Conservation (phyloP, 495 filamentous ascomycete genomes). For the Trichoderma reesei region DNA sequence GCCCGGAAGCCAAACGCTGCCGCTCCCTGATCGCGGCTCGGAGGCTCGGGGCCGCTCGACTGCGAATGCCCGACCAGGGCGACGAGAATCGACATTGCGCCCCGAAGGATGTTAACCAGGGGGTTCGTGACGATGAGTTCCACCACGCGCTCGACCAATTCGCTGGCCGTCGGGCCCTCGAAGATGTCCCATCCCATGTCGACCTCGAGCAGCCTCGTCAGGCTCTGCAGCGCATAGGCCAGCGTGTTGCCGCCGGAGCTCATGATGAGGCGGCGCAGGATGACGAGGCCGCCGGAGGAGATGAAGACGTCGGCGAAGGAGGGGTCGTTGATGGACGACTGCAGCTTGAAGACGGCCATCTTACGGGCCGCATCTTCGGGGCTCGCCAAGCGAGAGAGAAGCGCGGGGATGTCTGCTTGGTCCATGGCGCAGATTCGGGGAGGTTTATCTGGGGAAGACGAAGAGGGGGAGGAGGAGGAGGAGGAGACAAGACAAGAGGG, state of each 20-base stretch:
- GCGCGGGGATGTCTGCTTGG: constrained; percentile 45
- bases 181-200: constrained; percentile 94
- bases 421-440: constrained; percentile 26
- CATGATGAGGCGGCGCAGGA: constrained; percentile 72
- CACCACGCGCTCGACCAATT: constrained; percentile 64
- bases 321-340: constrained; percentile 86
- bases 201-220: constrained; percentile 79
- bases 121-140: constrained; percentile 92
- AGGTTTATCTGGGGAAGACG: background rate
- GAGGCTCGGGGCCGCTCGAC: constrained; percentile 18
- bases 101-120: constrained; percentile 91
- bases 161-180: constrained; percentile 37
- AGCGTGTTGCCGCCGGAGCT: constrained; percentile 84
- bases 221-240: constrained; percentile 84
- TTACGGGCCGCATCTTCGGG: constrained; percentile 84
- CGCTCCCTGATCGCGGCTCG: constrained; percentile 36
- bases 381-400: constrained; percentile 45
- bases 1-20: constrained; percentile 75
- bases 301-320: constrained; percentile 97
- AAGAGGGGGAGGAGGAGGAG: too few relatives aligned
- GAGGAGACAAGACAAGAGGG: background rate
- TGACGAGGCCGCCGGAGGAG: constrained; percentile 69
- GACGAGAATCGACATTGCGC: constrained; percentile 92
- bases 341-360: constrained; percentile 98
- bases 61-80: constrained; percentile 82